A percentile compares a stretch with the other conserved stretches of the same genome.
These are phyloP conservation scores for Cyclocybe aegerita DNA, from an alignment of 768 basidiomycete genomes.

Conservation along the genomic window DNA sequence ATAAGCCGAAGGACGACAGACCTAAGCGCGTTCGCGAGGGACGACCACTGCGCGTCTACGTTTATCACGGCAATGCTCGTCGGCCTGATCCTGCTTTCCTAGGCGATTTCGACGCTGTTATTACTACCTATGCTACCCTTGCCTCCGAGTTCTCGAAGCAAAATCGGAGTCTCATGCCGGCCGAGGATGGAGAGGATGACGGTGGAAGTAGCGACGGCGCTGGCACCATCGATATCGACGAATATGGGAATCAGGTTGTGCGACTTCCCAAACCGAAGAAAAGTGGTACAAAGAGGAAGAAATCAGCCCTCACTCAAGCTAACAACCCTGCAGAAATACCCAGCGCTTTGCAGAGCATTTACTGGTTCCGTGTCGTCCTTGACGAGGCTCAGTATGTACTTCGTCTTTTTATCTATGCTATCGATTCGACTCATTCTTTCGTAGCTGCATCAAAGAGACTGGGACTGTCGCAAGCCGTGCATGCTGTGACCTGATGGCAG, in stretches of 20 bases:
- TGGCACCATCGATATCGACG: constrained; percentile 64
- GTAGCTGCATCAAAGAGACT: constrained; percentile 94
- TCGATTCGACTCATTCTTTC: constrained; percentile 1
- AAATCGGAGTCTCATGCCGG: constrained; percentile 55
- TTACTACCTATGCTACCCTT: constrained; percentile 95
- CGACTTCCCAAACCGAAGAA: constrained; percentile 68
- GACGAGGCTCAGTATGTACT: constrained; percentile 92
- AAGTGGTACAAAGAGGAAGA: constrained; percentile 66
- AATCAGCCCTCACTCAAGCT: constrained; percentile 32
- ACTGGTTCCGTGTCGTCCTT: constrained; percentile 95
- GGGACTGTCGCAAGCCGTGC: constrained; percentile 93
- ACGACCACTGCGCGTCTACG: constrained; percentile 76
- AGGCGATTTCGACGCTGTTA: constrained; percentile 94
- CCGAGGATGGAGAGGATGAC: constrained; percentile 68
- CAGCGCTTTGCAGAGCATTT: constrained; percentile 88
- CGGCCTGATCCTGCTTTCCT: constrained; percentile 84
- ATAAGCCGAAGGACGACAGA: constrained; percentile 29
- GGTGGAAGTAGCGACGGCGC: constrained; percentile 67
- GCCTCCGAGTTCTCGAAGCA: constrained; percentile 96
- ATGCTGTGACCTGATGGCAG: constrained; percentile 91
- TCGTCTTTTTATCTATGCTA: neutral
- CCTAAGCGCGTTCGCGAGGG: constrained; percentile 42
- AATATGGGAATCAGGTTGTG: constrained; percentile 59
- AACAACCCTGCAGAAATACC: constrained; percentile 43
- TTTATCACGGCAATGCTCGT: constrained; percentile 93